A percentile compares a stretch with the other conserved stretches of the same genome.
Conservation (phyloP, 257 asterid genomes). For the Gentiana dahurica region DNA sequence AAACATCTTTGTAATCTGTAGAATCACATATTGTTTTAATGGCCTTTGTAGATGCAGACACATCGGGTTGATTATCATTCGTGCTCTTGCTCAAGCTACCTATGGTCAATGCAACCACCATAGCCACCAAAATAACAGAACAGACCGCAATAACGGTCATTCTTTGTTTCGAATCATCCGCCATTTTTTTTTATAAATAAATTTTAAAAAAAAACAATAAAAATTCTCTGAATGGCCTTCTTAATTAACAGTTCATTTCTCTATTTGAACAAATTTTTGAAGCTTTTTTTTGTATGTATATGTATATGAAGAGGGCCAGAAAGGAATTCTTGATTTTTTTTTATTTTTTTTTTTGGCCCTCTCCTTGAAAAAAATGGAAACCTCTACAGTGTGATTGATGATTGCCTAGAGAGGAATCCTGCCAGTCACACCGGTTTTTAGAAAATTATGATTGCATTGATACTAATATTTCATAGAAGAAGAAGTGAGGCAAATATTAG, state of each 20-base stretch:
- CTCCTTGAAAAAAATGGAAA: slow-evolving; percentile 5
- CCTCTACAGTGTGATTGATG: neutral
- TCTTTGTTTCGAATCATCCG: slow-evolving; percentile 30
- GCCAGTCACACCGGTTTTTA: too few species aligned
- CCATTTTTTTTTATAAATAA: slow-evolving; percentile 25
- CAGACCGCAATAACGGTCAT: slow-evolving; percentile 22
- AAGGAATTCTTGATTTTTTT: neutral
- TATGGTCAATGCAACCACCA: slow-evolving; percentile 41
- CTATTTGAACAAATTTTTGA: neutral
- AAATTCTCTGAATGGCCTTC: too few species aligned
- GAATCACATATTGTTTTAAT: slow-evolving; percentile 46
- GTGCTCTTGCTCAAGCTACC: slow-evolving; percentile 6
- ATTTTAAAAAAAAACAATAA: too few species aligned
- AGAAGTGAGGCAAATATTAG: neutral
- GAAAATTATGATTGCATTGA: neutral
- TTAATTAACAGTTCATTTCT: too few species aligned
- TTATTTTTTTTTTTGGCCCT: slow-evolving; percentile 8
- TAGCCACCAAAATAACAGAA: slow-evolving; percentile 40
- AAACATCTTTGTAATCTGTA: slow-evolving; percentile 52
- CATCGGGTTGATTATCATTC: neutral
- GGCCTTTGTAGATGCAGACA: slow-evolving; percentile 42
- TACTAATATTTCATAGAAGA: neutral
- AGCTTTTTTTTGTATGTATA: neutral
- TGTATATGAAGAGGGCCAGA: slow-evolving; percentile 11
- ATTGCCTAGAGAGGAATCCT: slow-evolving; percentile 3